Base-by-base conservation (phyloP, 2,329 filamentous ascomycete genomes). In the Xylariaceae sp. region DNA sequence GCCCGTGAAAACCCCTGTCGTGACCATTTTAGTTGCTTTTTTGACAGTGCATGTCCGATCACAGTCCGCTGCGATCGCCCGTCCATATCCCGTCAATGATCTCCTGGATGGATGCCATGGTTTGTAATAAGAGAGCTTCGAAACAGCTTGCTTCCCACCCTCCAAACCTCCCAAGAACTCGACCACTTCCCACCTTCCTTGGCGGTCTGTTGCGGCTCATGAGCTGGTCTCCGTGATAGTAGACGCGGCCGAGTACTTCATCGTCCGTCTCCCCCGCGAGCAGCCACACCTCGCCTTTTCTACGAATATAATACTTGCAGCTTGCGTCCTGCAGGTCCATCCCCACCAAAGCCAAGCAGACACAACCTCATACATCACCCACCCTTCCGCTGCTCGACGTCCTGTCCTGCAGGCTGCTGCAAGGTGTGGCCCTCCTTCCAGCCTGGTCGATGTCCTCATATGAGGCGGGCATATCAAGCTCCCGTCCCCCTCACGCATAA, bases 1-100 rank as follows among this genome's bases (percentile, higher is more conserved):
- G 31, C 34, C 43, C 37, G 39, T 36, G 19, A 28, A 43, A 39
- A 43, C 45, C 41, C 42, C 45, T 38, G 29, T 26, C 15, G 22
- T 26, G 11, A 11, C 6, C 11, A 26, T 6, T 26, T 11, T 26
- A 26, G 22, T 26, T 26, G 22, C 22, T 26, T 26, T 26, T 26
- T 26, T 6, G 6, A 6, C 22, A 26, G 39, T 42, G 41, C 36
- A 47, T 36, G 43, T 44, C 47, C 43, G 47, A 52, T 51, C 42
- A 47, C 41, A 45, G n/a, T n/a, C 43, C 39, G 50, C 50, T 49
- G 49, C 48, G 53, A 56, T 57, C 50, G 51, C 45, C 50, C 53
- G 22, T 26, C 22, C 22, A 26, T n/a, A n/a, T n/a, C n/a, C n/a
- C n/a, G n/a, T 26, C 22, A 26, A 26, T 26, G 22, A 26, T 11